Percentiles rank a stretch among this genome's conserved stretches.
Evolutionary conservation across 306 rosid species (phyloP).

Genomic region (Styphnolobium japonicum): DNA sequence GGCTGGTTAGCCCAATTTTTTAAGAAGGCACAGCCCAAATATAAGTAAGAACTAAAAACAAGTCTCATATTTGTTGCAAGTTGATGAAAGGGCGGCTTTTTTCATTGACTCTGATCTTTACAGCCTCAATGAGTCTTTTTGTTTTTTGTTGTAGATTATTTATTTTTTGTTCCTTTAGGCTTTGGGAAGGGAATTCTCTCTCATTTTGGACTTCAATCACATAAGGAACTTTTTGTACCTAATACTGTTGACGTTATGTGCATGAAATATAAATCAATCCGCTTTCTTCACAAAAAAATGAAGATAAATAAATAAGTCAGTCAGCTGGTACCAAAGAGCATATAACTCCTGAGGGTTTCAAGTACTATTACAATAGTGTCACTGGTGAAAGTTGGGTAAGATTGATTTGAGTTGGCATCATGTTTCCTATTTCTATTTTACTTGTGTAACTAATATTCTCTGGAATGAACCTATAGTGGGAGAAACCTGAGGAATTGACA

Average conservation of each 20-base stretch:
- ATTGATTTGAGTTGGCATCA: conserved; percentile 21
- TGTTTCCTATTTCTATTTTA: background rate
- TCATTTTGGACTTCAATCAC: background rate
- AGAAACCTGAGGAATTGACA: conserved; percentile 81
- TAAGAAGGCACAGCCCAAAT: background rate
- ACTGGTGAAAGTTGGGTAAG: conserved; percentile 92
- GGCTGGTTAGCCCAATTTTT: background rate
- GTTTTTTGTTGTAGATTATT: background rate
- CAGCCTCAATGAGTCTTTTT: background rate
- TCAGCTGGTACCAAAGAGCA: conserved; percentile 47
- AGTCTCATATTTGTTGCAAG: background rate
- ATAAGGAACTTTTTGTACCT: background rate
- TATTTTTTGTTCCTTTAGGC: background rate
- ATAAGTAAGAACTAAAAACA: background rate
- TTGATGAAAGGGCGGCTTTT: conserved; percentile 9
- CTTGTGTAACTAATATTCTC: conserved; percentile 25
- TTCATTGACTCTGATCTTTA: background rate
- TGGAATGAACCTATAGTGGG: conserved; percentile 67
- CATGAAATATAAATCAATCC: background rate
- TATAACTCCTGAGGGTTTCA: conserved; percentile 88
- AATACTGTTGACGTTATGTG: background rate
- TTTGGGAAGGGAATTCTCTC: background rate
- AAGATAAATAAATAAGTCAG: background rate
- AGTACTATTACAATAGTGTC: conserved; percentile 75
- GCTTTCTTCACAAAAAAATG: background rate